These are phyloP conservation scores for Neonectria sp. DNA, from an alignment of 2,329 filamentous ascomycete species.

Conservation along the genomic window DNA sequence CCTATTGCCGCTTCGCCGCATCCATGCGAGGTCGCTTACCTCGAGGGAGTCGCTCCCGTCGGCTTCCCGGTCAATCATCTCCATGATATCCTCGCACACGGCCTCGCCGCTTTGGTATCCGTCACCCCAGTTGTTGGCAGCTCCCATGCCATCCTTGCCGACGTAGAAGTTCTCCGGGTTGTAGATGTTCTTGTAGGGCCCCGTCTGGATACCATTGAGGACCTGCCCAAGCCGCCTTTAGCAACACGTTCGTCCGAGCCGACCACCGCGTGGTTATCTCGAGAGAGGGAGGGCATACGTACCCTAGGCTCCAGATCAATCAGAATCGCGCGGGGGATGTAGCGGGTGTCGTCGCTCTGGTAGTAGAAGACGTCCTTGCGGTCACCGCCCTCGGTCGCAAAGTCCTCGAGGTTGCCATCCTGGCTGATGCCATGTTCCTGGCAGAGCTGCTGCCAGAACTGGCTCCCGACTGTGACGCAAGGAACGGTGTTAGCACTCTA, in stretches of 20 bases:
- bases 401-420: conserved; percentile 97
- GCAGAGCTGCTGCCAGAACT: conserved; percentile 99
- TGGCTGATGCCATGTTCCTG: conserved; percentile 98
- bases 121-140: conserved; percentile 98
- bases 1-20: neutral
- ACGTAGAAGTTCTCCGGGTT: conserved; percentile 99
- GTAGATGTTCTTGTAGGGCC: conserved; percentile 98
- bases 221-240: conserved; percentile 65
- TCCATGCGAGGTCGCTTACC: conserved; percentile 53
- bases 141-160: conserved; percentile 92
- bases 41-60: conserved; percentile 98
- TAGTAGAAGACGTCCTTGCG: conserved; percentile 99
- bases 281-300: conserved; percentile 38
- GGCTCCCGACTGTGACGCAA: conserved; percentile 83
- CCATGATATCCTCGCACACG: conserved; percentile 97
- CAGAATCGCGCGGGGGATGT: conserved; percentile 95
- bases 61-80: conserved; percentile 99
- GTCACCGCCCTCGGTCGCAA: conserved; percentile 97
- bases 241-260: conserved; percentile 5
- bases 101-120: conserved; percentile 94
- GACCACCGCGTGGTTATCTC: neutral
- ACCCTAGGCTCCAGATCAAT: conserved; percentile 95
- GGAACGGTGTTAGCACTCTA: conserved; percentile 6
- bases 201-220: conserved; percentile 92
- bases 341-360: conserved; percentile 98